Evolutionary conservation across 225 moss, liverwort and hornwort species (phyloP), one percentile per base, ranked within the genome.

Genomic region (Bryum argenteum): DNA sequence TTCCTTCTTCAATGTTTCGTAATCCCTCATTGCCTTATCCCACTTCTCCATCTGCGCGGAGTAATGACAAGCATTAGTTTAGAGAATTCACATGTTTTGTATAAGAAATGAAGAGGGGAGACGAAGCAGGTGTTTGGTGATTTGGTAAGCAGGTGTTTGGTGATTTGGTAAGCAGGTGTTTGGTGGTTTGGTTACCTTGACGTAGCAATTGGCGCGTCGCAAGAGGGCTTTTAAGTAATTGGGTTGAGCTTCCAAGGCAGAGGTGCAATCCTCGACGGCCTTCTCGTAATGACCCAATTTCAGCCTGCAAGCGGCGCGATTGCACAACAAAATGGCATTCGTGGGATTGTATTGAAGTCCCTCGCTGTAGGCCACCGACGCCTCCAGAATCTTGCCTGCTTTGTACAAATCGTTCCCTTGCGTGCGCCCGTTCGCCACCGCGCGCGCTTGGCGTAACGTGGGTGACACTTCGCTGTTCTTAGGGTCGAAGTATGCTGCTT

Each of bases 221-320:
- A 96, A 56, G 14, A 96, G 83, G 38, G 96, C 96, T 82, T 96
- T 96, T 0, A 91, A 81, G 33, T 96, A 96, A 64, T 84, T 91
- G 10, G 96, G 96, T 58, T 96, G 96, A n/a, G 89, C 96, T 63
- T 90, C 90, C 54, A 96, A 69, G 11, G 93, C 96, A n/a, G 90
- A 87, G 39, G 90, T 93, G 82, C 96, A 93, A 48, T 96, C 96
- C 73, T 93, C 96, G 56, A 93, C 93, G 16, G 96, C 93, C 77
- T 93, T 96, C 81, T 96, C 96, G 65, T 93, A 96, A n/a, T 96
- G 96, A 26, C 90, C 91, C 40, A 86, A 75, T 54, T 93, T 96
- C 6, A 90, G 75, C 66, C 96, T 90, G 85, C 96, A 96, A 19
- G 96, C 93, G 0, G 96, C 96, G 38, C 96, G 89, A 53, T 96